Conservation (phyloP, 2,329 filamentous ascomycete species). For the Aspergillus fructus region DNA sequence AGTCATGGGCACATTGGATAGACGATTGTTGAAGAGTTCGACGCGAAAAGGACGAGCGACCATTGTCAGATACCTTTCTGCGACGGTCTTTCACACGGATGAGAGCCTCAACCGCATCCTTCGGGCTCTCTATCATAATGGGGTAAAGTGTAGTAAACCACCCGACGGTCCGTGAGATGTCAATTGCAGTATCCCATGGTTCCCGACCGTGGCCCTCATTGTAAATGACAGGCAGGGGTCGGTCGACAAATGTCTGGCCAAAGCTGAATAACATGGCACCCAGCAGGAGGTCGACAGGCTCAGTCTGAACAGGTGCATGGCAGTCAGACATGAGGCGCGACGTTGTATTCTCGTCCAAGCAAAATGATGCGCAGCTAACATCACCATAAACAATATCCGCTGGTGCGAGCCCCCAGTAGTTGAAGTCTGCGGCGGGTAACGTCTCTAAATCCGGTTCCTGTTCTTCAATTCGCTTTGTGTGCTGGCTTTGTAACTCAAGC, state of each 20-base stretch:
- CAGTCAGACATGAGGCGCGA: slow-evolving; percentile 31
- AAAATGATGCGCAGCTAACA: slow-evolving; percentile 34
- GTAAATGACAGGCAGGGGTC: slow-evolving; percentile 43
- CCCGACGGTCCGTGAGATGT: slow-evolving; percentile 50
- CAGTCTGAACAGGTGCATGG: slow-evolving; percentile 32
- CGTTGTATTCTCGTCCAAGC: slow-evolving; percentile 22
- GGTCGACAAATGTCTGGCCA: slow-evolving; percentile 42
- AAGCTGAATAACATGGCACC: slow-evolving; percentile 45
- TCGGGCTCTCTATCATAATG: slow-evolving; percentile 34
- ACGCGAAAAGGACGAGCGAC: slow-evolving; percentile 37
- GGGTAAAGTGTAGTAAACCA: slow-evolving; percentile 54
- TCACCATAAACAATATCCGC: slow-evolving; percentile 34
- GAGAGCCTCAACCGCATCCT: slow-evolving; percentile 32
- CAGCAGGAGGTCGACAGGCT: slow-evolving; percentile 38
- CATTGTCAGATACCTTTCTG: slow-evolving; percentile 37
- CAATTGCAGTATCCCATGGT: slow-evolving; percentile 45
- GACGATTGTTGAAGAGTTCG: slow-evolving; percentile 32
- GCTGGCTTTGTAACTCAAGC: slow-evolving; percentile 32
- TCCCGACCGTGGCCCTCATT: slow-evolving; percentile 53
- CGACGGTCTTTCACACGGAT: slow-evolving; percentile 40
- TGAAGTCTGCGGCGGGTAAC: slow-evolving; percentile 32
- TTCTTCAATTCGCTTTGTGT: slow-evolving; percentile 15
- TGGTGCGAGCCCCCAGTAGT: slow-evolving; percentile 35
- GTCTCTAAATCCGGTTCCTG: slow-evolving; percentile 12
- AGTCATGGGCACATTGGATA: slow-evolving; percentile 33